phyloP scores from a whole-genome alignment of 371 early-diverging fungal genomes.

The Mucor plumbeus region DNA sequence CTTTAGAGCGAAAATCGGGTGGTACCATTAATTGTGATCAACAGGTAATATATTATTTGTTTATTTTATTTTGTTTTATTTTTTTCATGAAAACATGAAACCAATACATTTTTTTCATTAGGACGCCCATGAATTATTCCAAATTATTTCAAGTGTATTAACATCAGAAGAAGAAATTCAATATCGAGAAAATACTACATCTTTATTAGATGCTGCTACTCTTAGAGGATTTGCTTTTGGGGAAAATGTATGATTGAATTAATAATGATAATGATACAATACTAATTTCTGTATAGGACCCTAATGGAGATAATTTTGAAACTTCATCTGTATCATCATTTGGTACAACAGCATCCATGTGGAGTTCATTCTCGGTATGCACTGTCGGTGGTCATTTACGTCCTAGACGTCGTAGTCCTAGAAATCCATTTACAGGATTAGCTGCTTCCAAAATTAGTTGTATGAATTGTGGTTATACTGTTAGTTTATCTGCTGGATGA shows the following conservation, averaged over 20 bases:
- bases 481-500: conserved; percentile 15
- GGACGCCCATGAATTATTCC: conserved; percentile 95
- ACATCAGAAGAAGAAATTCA: conserved; percentile 71
- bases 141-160: conserved; percentile 81
- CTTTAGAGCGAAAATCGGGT: conserved; percentile 50
- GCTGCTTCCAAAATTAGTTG: conserved; percentile 81
- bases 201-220: conserved; percentile 46
- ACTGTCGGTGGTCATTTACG: conserved; percentile 53
- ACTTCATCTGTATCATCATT: conserved; percentile 54
- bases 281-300: conserved; percentile 4
- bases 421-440: conserved; percentile 77
- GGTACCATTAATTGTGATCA: conserved; percentile 51
- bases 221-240: conserved; percentile 29
- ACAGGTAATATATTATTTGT: conserved; percentile 35
- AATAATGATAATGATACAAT: too few relatives aligned
- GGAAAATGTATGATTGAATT: conserved; percentile 21
- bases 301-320: conserved; percentile 49
- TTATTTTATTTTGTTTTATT: not conserved
- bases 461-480: conserved; percentile 79
- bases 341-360: conserved; percentile 57
- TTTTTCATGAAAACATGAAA: not conserved
- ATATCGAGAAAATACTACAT: conserved; percentile 42
- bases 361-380: conserved; percentile 58
- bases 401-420: conserved; percentile 48
- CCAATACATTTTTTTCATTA: conserved; percentile 33